Evolutionary conservation across 1,139 yeast species (phyloP), one percentile per base, ranked within the genome.

Genomic region (Schizosaccharomyces versatilis): DNA sequence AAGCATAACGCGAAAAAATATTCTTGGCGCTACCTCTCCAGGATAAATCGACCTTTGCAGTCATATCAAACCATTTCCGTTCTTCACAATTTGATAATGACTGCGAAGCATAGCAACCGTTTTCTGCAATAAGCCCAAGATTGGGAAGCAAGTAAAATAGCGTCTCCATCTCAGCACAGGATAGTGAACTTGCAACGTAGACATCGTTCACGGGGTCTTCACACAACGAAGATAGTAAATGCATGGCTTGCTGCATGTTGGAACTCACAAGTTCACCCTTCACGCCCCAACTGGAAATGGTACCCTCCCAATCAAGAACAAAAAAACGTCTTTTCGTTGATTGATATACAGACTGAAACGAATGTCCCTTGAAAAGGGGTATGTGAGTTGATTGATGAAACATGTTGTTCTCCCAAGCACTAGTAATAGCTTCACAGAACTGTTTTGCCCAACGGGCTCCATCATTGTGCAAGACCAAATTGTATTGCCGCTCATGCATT

Each of bases 121-220:
- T 80, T 66, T 88, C 97, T 0, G 95, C 94, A 60, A 88, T 79
- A 54, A 88, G 70, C 0, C 97, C 97, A 41, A 88, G 65, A 47
- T 76, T 76, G 1, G 81, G 78, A 12, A 79, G 74, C 58, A 86
- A 75, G 44, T 81, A 73, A 67, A 80, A 86, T 55, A 79, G 67
- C 54, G 83, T 73, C 60, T 82, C 84, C 15, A 59, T 47, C 32
- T 59, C 60, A 14, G 51, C 49, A n/a, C 59, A 53, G 10, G 56
- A 56, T 15, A 54, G 52, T 9, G 55, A 56, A 24, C 57, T 53
- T 63, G 86, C 69, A 8, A 88, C 73, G 63, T 81, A 88, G 1
- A 88, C 90, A 54, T 73, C 70, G 62, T 84, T 85, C 10, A 66
- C 63, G 0, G 78, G 72, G 54, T 81, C 78, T 7, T 69, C 65